Percentiles rank a stretch among this genome's conserved stretches.
Conservation (phyloP, 2,329 filamentous ascomycete species). For the Stemphylium lycopersici region DNA sequence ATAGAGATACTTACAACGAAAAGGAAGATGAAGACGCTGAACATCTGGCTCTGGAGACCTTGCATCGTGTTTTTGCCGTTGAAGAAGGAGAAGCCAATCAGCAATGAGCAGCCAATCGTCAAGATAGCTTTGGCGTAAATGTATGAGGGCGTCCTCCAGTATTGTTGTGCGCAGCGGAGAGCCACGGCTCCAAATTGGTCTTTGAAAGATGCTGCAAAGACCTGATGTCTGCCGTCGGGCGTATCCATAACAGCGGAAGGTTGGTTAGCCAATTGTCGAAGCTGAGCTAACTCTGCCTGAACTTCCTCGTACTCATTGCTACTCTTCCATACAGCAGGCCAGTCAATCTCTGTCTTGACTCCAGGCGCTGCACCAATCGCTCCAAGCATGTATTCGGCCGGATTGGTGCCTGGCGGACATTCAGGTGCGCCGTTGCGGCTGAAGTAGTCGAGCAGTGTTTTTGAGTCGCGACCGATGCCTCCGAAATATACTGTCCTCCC, state of each 20-base stretch:
- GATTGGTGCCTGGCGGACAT: conserved; percentile 72
- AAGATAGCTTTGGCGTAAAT: conserved; percentile 46
- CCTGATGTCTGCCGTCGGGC: conserved; percentile 53
- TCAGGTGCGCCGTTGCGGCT: conserved; percentile 69
- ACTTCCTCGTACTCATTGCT: conserved; percentile 33
- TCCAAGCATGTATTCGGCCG: conserved; percentile 76
- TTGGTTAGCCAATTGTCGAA: conserved; percentile 44
- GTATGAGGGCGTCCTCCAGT: conserved; percentile 55
- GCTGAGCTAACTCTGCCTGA: conserved; percentile 47
- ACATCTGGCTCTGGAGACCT: conserved; percentile 55
- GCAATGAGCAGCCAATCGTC: conserved; percentile 35
- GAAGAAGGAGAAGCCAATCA: conserved; percentile 53
- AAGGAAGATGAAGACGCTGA: conserved; percentile 59
- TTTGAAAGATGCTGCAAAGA: conserved; percentile 53
- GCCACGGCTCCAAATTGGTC: conserved; percentile 46
- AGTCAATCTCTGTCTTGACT: conserved; percentile 43
- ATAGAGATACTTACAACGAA: conserved; percentile 39
- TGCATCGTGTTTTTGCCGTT: conserved; percentile 44
- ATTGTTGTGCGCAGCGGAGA: conserved; percentile 53
- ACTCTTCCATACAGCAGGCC: conserved; percentile 50
- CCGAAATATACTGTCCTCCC: conserved; percentile 81
- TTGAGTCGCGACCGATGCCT: conserved; percentile 71
- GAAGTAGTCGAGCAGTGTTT: conserved; percentile 72
- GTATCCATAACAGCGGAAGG: conserved; percentile 41
- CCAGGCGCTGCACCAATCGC: conserved; percentile 45